Evolutionary conservation across 2,329 filamentous ascomycete species (phyloP), one percentile per base, ranked within the genome.

Genomic region (Sporothrix euskadiensis): DNA sequence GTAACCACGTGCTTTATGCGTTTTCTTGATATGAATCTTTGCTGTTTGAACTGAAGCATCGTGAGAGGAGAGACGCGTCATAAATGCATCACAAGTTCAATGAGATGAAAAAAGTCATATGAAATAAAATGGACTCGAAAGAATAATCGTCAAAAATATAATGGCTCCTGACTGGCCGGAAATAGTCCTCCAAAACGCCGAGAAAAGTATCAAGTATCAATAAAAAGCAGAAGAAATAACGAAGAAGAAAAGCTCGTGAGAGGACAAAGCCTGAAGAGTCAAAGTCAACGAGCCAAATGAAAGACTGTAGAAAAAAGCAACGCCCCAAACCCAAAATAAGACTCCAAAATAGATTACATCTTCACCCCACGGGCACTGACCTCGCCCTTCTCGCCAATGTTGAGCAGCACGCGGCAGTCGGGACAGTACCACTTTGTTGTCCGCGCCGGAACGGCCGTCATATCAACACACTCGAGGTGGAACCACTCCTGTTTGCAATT

Each of bases 371-470:
- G 81, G n/a, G 87, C 88, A 74, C 81, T 90, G 12, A 90, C 87
- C 78, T 90, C 88, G 2, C 89, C 89, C 80, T 85, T 88, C 81
- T 89, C 88, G 6, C 89, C 89, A 77, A 90, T 88, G 66, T 89
- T 88, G 44, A 91, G 81, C 41, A 86, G 82, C 75, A 88, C 86
- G 56, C 90, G 85, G 79, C 93, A 96, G 69, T 93, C 89, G 1
- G 92, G 92, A 81, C 93, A 96, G 78, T 94, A 96, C 93, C 93
- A 96, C 81, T 94, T 94, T 2, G 90, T 90, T 44, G 91, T 91
- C 22, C 91, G 85, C 2, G 90, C 87, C 12, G 92, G 92, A 74
- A 92, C 88, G 32, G 90, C 86, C 12, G 85, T 84, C 47, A 96
- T 84, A 5, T 87, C 89, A 6, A 96, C 91, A 78, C 93, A 96